A percentile compares a stretch with the other conserved stretches of the same genome.
Conservation (phyloP, 345 rosid genomes). For the Citrus inodora region DNA sequence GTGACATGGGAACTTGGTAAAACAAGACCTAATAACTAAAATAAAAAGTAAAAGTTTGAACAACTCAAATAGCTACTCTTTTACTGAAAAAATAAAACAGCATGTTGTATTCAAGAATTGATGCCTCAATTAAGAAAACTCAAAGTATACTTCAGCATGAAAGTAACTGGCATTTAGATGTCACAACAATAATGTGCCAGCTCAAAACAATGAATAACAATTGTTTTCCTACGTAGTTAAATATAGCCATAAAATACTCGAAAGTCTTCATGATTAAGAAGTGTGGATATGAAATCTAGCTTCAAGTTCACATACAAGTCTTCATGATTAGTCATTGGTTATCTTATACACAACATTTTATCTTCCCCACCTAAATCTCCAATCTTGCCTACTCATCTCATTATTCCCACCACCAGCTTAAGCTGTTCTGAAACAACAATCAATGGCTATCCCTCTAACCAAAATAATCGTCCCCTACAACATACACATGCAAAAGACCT, state of each 20-base stretch:
- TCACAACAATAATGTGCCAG: not conserved
- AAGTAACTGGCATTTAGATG: not conserved
- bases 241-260: not conserved
- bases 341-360: not conserved
- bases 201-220: not conserved
- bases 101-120: not conserved
- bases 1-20: not conserved
- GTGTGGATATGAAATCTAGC: not conserved
- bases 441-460: not conserved
- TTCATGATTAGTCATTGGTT: not conserved
- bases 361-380: not conserved
- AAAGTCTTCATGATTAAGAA: not conserved
- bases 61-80: no score
- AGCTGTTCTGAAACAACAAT: not conserved
- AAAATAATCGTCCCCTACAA: slow-evolving; percentile 3
- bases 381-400: not conserved
- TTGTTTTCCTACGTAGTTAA: not conserved
- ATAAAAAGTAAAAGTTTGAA: no score
- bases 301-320: not conserved
- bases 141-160: not conserved
- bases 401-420: not conserved
- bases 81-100: not conserved
- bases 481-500: not conserved
- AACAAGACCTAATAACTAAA: not conserved
- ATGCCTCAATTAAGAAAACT: not conserved